Evolutionary conservation across 139 green algal genomes (phyloP).

Genomic region (Nannochloris sp.): DNA sequence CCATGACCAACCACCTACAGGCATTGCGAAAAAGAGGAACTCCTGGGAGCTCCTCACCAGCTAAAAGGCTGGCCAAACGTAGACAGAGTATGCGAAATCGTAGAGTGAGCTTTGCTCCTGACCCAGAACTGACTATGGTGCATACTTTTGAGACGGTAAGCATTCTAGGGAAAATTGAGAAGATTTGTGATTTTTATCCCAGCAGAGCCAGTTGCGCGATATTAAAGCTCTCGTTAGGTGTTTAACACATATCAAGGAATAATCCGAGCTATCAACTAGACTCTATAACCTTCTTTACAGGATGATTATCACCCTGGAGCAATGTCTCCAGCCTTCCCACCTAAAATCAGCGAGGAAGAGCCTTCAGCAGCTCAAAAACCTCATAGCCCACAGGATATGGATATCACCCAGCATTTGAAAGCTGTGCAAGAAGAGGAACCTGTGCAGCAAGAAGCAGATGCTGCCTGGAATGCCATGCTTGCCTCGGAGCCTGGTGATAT

Average conservation of each 20-base stretch:
- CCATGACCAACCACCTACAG: background rate
- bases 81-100: slow-evolving; percentile 16
- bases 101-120: slow-evolving; percentile 34
- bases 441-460: background rate
- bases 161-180: too few species aligned
- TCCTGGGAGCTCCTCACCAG: background rate
- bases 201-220: too few species aligned
- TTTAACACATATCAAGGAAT: too few species aligned
- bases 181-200: too few species aligned
- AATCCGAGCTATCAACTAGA: too few species aligned
- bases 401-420: slow-evolving; percentile 5
- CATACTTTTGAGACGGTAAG: slow-evolving; percentile 34
- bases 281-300: too few species aligned
- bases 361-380: background rate
- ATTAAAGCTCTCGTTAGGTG: too few species aligned
- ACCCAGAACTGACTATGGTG: slow-evolving; percentile 27
- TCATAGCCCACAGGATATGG: slow-evolving; percentile 18
- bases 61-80: slow-evolving; percentile 8
- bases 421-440: background rate
- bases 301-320: background rate
- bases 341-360: background rate
- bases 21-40: background rate
- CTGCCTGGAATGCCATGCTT: background rate
- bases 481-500: slow-evolving; percentile 14
- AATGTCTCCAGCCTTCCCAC: background rate